Evolutionary conservation across 78 protist genomes (phyloP).

Genomic region (Diacronema lutheri): DNA sequence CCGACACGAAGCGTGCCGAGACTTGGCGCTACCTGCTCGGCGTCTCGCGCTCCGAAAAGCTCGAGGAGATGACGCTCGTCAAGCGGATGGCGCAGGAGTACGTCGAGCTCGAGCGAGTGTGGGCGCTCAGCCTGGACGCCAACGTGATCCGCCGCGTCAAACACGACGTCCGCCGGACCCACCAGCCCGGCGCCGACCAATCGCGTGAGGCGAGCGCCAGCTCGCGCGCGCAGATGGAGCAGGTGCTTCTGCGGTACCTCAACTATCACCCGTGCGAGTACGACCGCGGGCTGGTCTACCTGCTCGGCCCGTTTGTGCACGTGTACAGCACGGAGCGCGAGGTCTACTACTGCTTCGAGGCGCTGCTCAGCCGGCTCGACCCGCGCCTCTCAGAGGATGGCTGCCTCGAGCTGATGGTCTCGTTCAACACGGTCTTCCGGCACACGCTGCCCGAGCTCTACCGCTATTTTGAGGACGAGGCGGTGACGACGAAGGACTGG

Average conservation of each 20-base stretch:
- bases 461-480: slow-evolving; percentile 38
- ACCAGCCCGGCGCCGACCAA: background rate
- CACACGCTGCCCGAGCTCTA: slow-evolving; percentile 45
- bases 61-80: background rate
- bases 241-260: background rate
- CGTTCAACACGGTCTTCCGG: slow-evolving; percentile 29
- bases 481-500: slow-evolving; percentile 26
- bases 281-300: background rate
- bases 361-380: background rate
- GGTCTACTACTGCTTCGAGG: background rate
- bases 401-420: background rate
- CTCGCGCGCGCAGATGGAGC: background rate
- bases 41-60: background rate
- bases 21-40: slow-evolving; percentile 28
- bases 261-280: background rate
- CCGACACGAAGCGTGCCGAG: background rate
- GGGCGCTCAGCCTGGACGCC: background rate
- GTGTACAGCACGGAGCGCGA: background rate
- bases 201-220: background rate
- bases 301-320: background rate
- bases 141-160: background rate
- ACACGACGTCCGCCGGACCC: background rate
- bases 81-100: slow-evolving; percentile 2
- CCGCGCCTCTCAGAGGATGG: background rate
- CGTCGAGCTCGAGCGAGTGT: background rate